Evolutionary conservation across 2,329 filamentous ascomycete species (phyloP).

Genomic region (Lachnellula occidentalis): DNA sequence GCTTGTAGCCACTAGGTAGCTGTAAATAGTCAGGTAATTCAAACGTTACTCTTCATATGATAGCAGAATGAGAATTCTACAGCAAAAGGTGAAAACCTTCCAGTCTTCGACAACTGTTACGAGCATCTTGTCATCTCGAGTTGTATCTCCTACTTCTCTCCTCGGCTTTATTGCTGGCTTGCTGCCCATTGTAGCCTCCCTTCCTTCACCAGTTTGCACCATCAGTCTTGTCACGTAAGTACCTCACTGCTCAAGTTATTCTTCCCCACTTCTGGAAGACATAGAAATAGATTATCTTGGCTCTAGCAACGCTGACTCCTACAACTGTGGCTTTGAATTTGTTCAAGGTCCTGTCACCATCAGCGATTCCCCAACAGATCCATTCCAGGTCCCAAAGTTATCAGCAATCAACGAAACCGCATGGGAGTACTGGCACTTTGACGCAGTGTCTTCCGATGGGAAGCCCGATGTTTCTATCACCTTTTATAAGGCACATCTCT

Average conservation of each 20-base stretch:
- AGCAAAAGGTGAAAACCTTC: too few relatives aligned
- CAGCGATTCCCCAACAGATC: constrained; percentile 37
- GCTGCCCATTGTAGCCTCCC: not conserved
- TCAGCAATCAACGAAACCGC: constrained; percentile 6
- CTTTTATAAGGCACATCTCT: constrained; percentile 1
- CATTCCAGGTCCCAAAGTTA: constrained; percentile 3
- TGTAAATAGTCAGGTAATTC: too few relatives aligned
- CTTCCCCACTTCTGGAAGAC: too few relatives aligned
- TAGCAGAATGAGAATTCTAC: too few relatives aligned
- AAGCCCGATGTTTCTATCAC: constrained; percentile 15
- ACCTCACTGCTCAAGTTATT: too few relatives aligned
- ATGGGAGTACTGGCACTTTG: constrained; percentile 8
- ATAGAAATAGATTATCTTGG: too few relatives aligned
- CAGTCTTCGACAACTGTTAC: not conserved
- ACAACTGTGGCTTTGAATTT: not conserved
- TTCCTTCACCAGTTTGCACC: not conserved
- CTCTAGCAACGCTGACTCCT: too few relatives aligned
- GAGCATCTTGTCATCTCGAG: not conserved
- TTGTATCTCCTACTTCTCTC: not conserved
- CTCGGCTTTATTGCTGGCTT: not conserved
- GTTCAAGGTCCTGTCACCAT: constrained; percentile 54
- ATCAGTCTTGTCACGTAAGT: not conserved
- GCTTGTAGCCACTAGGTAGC: too few relatives aligned
- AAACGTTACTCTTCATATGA: too few relatives aligned
- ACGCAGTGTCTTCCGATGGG: constrained; percentile 3